Percentiles rank a stretch among this genome's conserved stretches.
phyloP scores from a whole-genome alignment of 768 basidiomycete species.

The Gyrodon lividus region DNA sequence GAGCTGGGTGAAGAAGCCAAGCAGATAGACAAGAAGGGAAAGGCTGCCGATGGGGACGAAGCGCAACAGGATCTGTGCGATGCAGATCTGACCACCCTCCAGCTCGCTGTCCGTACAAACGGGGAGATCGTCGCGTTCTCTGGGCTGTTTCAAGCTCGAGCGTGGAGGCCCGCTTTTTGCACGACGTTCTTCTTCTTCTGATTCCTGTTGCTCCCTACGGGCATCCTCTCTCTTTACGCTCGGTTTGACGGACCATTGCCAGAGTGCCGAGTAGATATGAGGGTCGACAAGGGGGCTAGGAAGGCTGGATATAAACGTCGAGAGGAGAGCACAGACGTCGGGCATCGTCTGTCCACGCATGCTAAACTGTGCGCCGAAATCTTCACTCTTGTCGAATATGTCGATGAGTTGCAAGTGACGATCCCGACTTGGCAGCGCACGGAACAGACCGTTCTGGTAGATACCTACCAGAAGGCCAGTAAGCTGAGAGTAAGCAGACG shows the following conservation, averaged over 20 bases:
- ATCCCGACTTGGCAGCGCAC: constrained; percentile 39
- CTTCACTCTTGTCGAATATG: constrained; percentile 35
- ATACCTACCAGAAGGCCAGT: constrained; percentile 33
- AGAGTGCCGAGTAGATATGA: constrained; percentile 40
- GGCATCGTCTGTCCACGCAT: constrained; percentile 39
- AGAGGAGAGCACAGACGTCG: constrained; percentile 45
- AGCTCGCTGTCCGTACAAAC: constrained; percentile 20
- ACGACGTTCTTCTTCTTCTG: constrained; percentile 34
- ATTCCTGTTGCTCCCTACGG: constrained; percentile 26
- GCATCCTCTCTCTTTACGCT: constrained; percentile 37
- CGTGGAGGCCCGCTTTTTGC: constrained; percentile 26
- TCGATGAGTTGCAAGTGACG: constrained; percentile 40
- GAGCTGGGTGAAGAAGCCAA: constrained; percentile 50
- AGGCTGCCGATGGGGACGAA: constrained; percentile 43
- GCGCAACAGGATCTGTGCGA: constrained; percentile 49
- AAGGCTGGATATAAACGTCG: constrained; percentile 46
- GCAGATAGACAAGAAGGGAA: constrained; percentile 44
- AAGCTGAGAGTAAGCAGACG: not conserved
- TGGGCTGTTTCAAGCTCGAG: constrained; percentile 4
- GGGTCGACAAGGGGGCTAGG: constrained; percentile 46
- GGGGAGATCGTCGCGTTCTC: constrained; percentile 13
- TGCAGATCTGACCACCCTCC: constrained; percentile 35
- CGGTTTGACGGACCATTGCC: constrained; percentile 44
- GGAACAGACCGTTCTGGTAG: constrained; percentile 43
- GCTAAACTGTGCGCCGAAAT: constrained; percentile 21